These are phyloP conservation scores for Setomelanomma holmii DNA, from an alignment of 2,329 filamentous ascomycete genomes.

Conservation along the genomic window DNA sequence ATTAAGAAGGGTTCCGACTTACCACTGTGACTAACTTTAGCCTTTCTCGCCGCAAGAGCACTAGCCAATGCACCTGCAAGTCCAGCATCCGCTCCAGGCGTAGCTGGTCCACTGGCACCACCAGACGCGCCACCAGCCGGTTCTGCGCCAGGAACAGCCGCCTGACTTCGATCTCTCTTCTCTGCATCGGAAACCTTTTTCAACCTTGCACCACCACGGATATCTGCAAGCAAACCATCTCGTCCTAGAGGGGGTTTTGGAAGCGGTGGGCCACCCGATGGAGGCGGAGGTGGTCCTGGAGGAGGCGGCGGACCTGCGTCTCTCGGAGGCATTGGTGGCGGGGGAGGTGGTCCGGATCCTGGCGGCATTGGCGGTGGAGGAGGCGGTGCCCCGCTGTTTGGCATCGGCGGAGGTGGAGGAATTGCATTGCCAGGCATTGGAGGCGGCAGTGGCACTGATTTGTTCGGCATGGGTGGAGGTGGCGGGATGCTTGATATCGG, in stretches of 20 bases:
- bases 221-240: slow-evolving; percentile 72
- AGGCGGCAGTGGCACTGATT: slow-evolving; percentile 43
- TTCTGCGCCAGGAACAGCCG: slow-evolving; percentile 62
- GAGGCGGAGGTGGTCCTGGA: slow-evolving; percentile 36
- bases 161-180: slow-evolving; percentile 75
- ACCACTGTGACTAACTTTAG: slow-evolving; percentile 95
- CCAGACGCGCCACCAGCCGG: slow-evolving; percentile 59
- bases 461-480: slow-evolving; percentile 38
- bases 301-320: slow-evolving; percentile 42
- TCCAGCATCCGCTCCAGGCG: slow-evolving; percentile 42
- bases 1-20: slow-evolving; percentile 44
- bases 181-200: slow-evolving; percentile 77
- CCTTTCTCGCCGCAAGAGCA: slow-evolving; percentile 84
- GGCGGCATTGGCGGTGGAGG: slow-evolving; percentile 50
- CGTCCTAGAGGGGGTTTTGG: slow-evolving; percentile 56
- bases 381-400: slow-evolving; percentile 48
- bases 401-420: slow-evolving; percentile 52
- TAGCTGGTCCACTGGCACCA: slow-evolving; percentile 47
- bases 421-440: slow-evolving; percentile 33
- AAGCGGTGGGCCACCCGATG: slow-evolving; percentile 38
- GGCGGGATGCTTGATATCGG: slow-evolving; percentile 35
- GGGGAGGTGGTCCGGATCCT: slow-evolving; percentile 47
- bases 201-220: slow-evolving; percentile 69
- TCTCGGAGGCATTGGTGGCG: slow-evolving; percentile 42
- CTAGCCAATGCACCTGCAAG: slow-evolving; percentile 70